These are phyloP conservation scores for Paecilomyces formosus DNA, from an alignment of 2,329 filamentous ascomycete genomes.

Conservation along the genomic window DNA sequence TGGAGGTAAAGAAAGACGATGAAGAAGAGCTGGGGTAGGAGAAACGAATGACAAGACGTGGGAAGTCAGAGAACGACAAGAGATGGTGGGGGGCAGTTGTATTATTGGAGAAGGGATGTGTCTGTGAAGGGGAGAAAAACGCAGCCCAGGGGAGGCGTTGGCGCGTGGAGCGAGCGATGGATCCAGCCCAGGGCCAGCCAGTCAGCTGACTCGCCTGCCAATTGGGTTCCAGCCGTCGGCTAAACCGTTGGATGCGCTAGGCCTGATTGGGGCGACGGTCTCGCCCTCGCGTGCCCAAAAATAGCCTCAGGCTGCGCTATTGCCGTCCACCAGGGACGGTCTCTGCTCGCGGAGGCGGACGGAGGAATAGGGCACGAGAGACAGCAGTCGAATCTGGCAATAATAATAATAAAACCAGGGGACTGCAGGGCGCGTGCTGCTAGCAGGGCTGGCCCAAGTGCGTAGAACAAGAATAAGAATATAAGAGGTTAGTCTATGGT, in stretches of 20 bases:
- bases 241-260: too few species aligned
- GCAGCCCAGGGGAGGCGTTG: background rate
- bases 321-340: background rate
- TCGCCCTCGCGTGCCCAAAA: background rate
- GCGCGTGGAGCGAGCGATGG: background rate
- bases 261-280: too few species aligned
- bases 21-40: background rate
- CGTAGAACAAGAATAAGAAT: background rate
- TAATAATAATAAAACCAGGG: background rate
- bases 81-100: background rate
- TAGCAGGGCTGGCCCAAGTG: background rate
- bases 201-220: background rate
- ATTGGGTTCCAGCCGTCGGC: background rate
- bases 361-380: too few species aligned
- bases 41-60: background rate
- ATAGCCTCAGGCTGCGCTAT: background rate
- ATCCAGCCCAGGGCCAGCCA: background rate
- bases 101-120: background rate
- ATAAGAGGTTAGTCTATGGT: too few species aligned
- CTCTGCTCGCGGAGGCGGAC: background rate
- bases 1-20: too few species aligned
- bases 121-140: background rate
- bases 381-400: too few species aligned
- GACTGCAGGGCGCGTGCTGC: too few species aligned
- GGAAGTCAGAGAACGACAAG: background rate